Evolutionary conservation across 2,329 filamentous ascomycete genomes (phyloP).

Genomic region (Helminthosporium solani): DNA sequence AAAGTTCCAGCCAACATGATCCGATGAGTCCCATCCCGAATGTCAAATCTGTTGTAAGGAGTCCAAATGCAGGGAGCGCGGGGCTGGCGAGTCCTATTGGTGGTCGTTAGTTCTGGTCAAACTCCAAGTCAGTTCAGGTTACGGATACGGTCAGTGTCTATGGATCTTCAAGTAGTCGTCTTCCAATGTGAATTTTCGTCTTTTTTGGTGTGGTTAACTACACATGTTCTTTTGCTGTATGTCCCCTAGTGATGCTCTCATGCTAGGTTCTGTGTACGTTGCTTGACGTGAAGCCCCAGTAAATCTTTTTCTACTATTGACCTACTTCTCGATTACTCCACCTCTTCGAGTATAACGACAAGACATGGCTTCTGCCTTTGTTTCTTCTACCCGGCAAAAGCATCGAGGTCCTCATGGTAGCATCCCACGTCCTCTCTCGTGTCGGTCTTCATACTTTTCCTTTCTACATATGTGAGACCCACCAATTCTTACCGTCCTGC

Average conservation of each 20-base stretch:
- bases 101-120: constrained; percentile 10
- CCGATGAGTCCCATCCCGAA: constrained; percentile 41
- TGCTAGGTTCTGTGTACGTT: not conserved
- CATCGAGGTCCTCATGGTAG: not conserved
- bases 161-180: constrained; percentile 13
- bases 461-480: too few relatives aligned
- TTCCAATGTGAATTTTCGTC: constrained; percentile 28
- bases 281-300: not conserved
- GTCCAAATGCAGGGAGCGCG: constrained; percentile 31
- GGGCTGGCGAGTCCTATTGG: constrained; percentile 35
- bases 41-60: constrained; percentile 37
- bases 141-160: not conserved
- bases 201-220: constrained; percentile 21
- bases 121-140: too few relatives aligned
- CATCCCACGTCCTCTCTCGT: not conserved
- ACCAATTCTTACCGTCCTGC: too few relatives aligned
- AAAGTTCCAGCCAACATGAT: constrained; percentile 41
- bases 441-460: not conserved
- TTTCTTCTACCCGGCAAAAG: not conserved
- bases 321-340: not conserved
- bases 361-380: not conserved
- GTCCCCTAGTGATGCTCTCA: not conserved
- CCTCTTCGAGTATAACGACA: not conserved
- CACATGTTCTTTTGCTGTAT: not conserved
- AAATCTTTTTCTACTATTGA: too few relatives aligned